Evolutionary conservation across 306 rosid species (phyloP).

Genomic region (Casuarina equisetifolia): DNA sequence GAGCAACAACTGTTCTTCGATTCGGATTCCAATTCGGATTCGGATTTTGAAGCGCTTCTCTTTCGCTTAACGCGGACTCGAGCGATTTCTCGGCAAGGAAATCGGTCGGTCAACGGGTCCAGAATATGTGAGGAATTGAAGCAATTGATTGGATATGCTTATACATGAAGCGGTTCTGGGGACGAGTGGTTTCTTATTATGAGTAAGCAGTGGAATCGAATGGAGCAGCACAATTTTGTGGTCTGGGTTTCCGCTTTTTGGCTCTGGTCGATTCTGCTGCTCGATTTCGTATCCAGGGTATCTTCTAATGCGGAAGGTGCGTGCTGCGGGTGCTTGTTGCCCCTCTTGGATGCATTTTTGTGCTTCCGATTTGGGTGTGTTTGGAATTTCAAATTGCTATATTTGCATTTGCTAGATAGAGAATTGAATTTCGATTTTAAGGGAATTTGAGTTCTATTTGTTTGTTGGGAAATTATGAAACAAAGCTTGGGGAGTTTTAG

Average conservation of each 20-base stretch:
- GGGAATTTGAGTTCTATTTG: too few species aligned
- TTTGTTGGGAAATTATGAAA: background rate
- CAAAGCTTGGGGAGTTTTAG: background rate
- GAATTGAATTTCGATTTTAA: background rate
- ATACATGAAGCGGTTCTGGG: background rate
- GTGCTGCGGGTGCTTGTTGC: background rate
- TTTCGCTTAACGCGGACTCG: background rate
- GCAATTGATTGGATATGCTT: background rate
- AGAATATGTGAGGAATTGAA: background rate
- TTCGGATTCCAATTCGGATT: background rate
- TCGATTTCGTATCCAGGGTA: slow-evolving; percentile 48
- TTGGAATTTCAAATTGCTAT: background rate
- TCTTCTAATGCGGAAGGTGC: slow-evolving; percentile 75
- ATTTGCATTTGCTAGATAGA: background rate
- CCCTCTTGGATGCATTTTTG: slow-evolving; percentile 6
- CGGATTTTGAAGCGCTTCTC: background rate
- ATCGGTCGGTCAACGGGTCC: slow-evolving; percentile 13
- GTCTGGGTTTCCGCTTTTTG: slow-evolving; percentile 35
- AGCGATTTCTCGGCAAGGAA: background rate
- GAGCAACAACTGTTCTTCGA: background rate
- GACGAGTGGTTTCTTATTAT: slow-evolving; percentile 10
- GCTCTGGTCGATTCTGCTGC: slow-evolving; percentile 45
- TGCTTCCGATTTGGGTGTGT: slow-evolving; percentile 8
- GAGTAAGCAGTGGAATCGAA: slow-evolving; percentile 25
- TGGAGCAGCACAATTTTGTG: slow-evolving; percentile 36